These are phyloP conservation scores for Komagataella pastoris DNA, from an alignment of 805 yeast species.

Conservation along the genomic window DNA sequence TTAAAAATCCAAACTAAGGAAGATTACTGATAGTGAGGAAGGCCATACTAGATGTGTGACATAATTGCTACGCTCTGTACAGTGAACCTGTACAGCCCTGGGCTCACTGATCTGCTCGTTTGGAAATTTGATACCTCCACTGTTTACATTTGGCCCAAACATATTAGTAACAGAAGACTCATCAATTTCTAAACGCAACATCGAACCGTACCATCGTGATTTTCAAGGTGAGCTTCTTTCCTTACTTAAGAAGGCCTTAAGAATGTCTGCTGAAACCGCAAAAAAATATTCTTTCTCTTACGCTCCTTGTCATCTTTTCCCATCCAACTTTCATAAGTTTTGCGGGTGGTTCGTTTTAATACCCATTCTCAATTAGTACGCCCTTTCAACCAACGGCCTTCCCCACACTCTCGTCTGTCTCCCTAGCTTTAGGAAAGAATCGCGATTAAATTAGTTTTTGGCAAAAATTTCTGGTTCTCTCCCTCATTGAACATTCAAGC, in stretches of 20 bases:
- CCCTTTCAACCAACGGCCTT: neutral
- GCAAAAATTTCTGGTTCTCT: neutral
- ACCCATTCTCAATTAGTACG: neutral
- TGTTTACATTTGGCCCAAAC: too few relatives aligned
- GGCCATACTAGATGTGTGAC: too few relatives aligned
- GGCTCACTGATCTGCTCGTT: too few relatives aligned
- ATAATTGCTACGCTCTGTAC: too few relatives aligned
- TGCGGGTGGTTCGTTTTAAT: neutral
- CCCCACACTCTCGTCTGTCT: neutral
- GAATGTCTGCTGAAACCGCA: neutral
- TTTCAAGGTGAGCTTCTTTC: neutral
- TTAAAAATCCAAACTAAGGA: too few relatives aligned
- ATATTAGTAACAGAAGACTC: too few relatives aligned
- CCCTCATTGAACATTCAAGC: neutral
- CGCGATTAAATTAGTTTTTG: neutral
- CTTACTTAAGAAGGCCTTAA: neutral
- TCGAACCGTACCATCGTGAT: neutral
- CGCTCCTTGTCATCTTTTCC: neutral
- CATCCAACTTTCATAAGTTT: neutral
- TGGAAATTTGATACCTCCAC: too few relatives aligned
- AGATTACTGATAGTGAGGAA: too few relatives aligned
- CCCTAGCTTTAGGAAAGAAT: neutral
- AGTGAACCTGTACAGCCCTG: too few relatives aligned
- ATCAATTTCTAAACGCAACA: too few relatives aligned
- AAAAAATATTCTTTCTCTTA: neutral